Base-by-base conservation (phyloP, 2,329 filamentous ascomycete species). In the Fusarium caatingaense region DNA sequence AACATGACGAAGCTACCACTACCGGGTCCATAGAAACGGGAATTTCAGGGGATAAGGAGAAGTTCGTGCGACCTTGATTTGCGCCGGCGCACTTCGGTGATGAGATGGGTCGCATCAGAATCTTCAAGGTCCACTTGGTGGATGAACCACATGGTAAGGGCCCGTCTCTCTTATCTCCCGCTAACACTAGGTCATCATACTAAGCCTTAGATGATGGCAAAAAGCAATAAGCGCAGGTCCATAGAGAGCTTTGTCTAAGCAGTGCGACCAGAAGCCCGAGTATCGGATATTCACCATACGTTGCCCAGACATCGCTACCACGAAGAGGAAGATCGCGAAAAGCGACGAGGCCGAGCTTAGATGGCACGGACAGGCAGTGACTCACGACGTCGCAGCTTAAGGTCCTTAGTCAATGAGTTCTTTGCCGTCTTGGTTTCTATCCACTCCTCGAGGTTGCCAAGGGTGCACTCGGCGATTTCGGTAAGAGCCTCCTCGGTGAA, bases 401-500 rank as follows among this genome's bases (percentile, higher is more conserved):
- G 60, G 40, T 76, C 72, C 62, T 74, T 76, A 18, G 76, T 79
- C 61, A 81, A 64, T 37, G 77, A 77, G 53, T 80, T 80, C 57
- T 69, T 74, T 71, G 83, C 69, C 37, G 73, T 76, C 47, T 69
- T 66, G 42, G 66, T 73, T 12, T 63, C 66, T 25, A 77, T 71
- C 20, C 85, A 84, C 64, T 86, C 83, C 28, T 81, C 80, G 6
- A 90, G 74, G 75, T 91, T 91, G 59, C 80, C 78, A 64, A 91
- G 72, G 3, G 89, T 91, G 55, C 83, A 85, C 47, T 86, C 83
- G 3, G 89, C 85, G 72, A 92, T 92, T 78, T 91, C 88, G 10
- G 81, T 80, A 50, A 92, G 78, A 2, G 90, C 90, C 78, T 92
- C 89, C 34, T 86, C 80, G 8, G 89, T 92, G 72, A 92, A 90